phyloP scores from a whole-genome alignment of 257 asterid species.

The Lycium ferocissimum region DNA sequence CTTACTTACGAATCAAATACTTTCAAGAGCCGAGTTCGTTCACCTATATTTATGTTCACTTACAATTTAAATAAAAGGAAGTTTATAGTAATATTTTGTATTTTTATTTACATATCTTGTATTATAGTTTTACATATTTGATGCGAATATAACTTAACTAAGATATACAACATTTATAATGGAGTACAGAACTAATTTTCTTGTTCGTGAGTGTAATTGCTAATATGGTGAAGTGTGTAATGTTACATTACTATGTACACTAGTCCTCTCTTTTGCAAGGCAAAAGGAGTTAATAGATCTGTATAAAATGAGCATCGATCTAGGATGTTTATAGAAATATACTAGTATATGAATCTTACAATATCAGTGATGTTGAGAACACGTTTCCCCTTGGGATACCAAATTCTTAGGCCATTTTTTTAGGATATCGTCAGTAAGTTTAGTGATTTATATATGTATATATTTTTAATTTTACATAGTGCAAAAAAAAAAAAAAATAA shows the following conservation, averaged over 20 bases:
- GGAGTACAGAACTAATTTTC: no score
- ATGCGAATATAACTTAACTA: no score
- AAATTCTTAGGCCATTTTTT: background rate
- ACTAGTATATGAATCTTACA: background rate
- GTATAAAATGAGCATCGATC: background rate
- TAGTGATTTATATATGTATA: background rate
- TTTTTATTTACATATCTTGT: no score
- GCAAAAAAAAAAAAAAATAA: background rate
- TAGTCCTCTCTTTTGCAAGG: background rate
- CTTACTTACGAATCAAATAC: background rate
- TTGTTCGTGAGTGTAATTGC: no score
- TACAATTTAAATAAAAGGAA: no score
- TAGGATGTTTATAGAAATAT: background rate
- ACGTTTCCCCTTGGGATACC: background rate
- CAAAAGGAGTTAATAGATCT: slow-evolving; percentile 1
- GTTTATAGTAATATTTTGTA: no score
- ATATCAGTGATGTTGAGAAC: background rate
- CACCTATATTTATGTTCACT: no score
- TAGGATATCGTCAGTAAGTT: background rate
- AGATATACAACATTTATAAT: no score
- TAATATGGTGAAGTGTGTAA: background rate
- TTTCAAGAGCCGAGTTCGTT: background rate
- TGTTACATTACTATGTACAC: background rate
- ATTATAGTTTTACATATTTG: no score
- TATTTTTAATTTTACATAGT: background rate